A percentile compares a stretch with the other conserved stretches of the same genome.
Evolutionary conservation across 345 rosid species (phyloP).

Genomic region (Pugionium cornutum): DNA sequence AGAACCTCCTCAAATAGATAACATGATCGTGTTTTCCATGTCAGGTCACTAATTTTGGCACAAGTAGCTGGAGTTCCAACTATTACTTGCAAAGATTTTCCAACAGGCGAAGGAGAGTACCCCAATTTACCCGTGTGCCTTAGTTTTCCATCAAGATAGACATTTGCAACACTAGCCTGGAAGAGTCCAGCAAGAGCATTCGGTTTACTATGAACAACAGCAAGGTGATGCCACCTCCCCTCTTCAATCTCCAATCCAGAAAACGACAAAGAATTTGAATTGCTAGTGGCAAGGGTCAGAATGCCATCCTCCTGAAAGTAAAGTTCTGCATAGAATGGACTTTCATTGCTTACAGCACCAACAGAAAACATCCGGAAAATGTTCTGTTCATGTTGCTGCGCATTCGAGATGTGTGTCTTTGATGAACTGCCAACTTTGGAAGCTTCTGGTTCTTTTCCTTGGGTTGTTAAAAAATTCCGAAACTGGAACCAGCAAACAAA

Average conservation of each 20-base stretch:
- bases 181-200: slow-evolving; percentile 95
- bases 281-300: slow-evolving; percentile 89
- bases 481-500: slow-evolving; percentile 97
- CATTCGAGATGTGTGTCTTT: slow-evolving; percentile 47
- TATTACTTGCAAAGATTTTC: slow-evolving; percentile 81
- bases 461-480: slow-evolving; percentile 61
- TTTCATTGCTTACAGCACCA: slow-evolving; percentile 61
- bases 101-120: slow-evolving; percentile 88
- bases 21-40: slow-evolving; percentile 91
- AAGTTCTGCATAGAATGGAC: slow-evolving; percentile 72
- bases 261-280: slow-evolving; percentile 75
- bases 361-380: slow-evolving; percentile 81
- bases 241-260: slow-evolving; percentile 84
- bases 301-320: slow-evolving; percentile 85
- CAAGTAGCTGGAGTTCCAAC: slow-evolving; percentile 74
- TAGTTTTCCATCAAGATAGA: slow-evolving; percentile 87
- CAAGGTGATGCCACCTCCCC: slow-evolving; percentile 98
- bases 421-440: slow-evolving; percentile 53
- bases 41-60: slow-evolving; percentile 68
- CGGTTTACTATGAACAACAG: slow-evolving; percentile 94
- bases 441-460: slow-evolving; percentile 56
- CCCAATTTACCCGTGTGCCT: slow-evolving; percentile 88
- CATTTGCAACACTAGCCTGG: slow-evolving; percentile 90
- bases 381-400: slow-evolving; percentile 54
- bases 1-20: slow-evolving; percentile 97